Evolutionary conservation across 177 flowering plant genomes (phyloP).

Genomic region (Vitis hybrid): DNA sequence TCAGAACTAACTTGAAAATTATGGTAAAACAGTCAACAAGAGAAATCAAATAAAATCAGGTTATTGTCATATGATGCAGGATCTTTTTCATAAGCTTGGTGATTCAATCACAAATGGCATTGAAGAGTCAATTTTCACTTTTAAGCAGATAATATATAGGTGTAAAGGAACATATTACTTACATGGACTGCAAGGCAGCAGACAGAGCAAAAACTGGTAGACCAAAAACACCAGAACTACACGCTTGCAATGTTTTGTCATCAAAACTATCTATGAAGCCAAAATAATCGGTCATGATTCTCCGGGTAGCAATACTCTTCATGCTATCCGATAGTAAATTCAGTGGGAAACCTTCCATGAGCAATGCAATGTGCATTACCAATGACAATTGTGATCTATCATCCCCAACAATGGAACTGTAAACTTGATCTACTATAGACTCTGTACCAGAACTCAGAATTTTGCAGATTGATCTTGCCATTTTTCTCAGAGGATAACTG

Average conservation of each 20-base stretch:
- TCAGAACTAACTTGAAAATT: too few species aligned
- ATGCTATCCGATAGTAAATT: constrained; percentile 54
- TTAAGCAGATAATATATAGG: neutral
- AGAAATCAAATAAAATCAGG: neutral
- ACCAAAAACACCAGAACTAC: constrained; percentile 33
- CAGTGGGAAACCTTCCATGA: constrained; percentile 83
- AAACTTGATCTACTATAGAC: constrained; percentile 46
- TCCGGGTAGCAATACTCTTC: constrained; percentile 45
- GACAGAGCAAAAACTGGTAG: constrained; percentile 64
- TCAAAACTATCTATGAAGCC: constrained; percentile 51
- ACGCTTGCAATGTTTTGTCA: constrained; percentile 23
- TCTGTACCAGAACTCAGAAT: constrained; percentile 45
- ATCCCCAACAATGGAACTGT: constrained; percentile 32
- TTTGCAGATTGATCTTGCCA: constrained; percentile 67
- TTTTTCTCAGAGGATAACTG: constrained; percentile 53
- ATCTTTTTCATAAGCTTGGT: neutral
- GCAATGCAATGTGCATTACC: constrained; percentile 47
- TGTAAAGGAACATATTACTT: constrained; percentile 35
- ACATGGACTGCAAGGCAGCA: constrained; percentile 59
- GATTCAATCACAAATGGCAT: too few species aligned
- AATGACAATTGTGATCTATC: constrained; percentile 40
- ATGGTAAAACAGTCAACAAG: too few species aligned
- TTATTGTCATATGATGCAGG: neutral
- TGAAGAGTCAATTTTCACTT: neutral
- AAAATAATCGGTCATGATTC: constrained; percentile 46